Percentiles rank a stretch among this genome's conserved stretches.
phyloP scores from a whole-genome alignment of 2,329 filamentous ascomycete genomes.

The Penicillium sp. region DNA sequence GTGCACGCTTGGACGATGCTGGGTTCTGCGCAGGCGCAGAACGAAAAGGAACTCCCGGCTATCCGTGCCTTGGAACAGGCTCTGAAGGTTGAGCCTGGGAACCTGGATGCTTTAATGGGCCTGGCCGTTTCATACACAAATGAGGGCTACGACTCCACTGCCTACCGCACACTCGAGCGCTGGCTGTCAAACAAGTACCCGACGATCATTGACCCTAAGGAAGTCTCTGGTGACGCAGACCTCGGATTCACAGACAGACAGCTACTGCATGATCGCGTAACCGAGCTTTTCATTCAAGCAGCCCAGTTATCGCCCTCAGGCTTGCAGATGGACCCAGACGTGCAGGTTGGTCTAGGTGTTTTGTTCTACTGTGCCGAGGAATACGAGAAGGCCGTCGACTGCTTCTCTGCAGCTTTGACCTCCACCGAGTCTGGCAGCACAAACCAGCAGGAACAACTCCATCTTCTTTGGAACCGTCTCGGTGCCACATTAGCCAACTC shows the following conservation, averaged over 20 bases:
- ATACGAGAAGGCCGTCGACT: slow-evolving; percentile 98
- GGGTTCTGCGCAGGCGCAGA: slow-evolving; percentile 91
- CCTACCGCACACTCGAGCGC: slow-evolving; percentile 92
- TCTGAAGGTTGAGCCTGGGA: slow-evolving; percentile 81
- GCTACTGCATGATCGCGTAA: slow-evolving; percentile 85
- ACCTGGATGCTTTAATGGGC: slow-evolving; percentile 89
- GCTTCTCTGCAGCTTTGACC: slow-evolving; percentile 89
- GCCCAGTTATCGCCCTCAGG: slow-evolving; percentile 90
- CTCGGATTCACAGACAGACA: slow-evolving; percentile 94
- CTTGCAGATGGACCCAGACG: slow-evolving; percentile 96
- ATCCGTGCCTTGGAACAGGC: slow-evolving; percentile 93
- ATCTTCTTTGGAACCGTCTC: slow-evolving; percentile 95
- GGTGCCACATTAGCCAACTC: slow-evolving; percentile 95
- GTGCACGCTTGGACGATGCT: slow-evolving; percentile 92
- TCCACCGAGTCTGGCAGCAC: slow-evolving; percentile 79
- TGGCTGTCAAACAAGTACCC: slow-evolving; percentile 98
- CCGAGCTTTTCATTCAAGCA: slow-evolving; percentile 84
- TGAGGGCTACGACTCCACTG: slow-evolving; percentile 95
- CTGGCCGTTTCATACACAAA: slow-evolving; percentile 97
- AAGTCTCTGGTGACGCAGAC: slow-evolving; percentile 75
- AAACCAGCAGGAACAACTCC: slow-evolving; percentile 83
- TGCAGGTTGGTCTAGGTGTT: slow-evolving; percentile 94
- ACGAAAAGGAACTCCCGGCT: slow-evolving; percentile 95
- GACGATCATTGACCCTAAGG: slow-evolving; percentile 69
- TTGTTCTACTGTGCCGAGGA: slow-evolving; percentile 98